phyloP scores from a whole-genome alignment of 2,329 filamentous ascomycete genomes.

The Diplodia mutila region DNA sequence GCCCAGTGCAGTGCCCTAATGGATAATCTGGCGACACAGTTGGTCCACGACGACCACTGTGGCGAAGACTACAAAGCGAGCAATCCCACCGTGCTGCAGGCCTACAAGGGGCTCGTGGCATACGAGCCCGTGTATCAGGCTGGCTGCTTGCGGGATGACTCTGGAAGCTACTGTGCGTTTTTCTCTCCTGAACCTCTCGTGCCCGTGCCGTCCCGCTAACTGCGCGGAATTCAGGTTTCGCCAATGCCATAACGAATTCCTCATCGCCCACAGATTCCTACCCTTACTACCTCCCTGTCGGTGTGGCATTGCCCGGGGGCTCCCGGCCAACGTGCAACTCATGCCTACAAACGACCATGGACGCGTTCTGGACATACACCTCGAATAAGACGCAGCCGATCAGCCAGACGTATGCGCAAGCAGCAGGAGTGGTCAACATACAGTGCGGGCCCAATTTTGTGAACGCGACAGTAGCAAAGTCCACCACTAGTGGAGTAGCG shows the following conservation, averaged over 20 bases:
- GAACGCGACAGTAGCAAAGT: conserved; percentile 52
- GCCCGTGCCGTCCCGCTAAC: conserved; percentile 26
- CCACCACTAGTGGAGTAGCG: conserved; percentile 32
- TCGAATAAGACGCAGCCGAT: conserved; percentile 69
- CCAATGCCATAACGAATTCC: conserved; percentile 78
- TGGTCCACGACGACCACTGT: conserved; percentile 69
- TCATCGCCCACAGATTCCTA: conserved; percentile 70
- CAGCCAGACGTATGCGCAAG: conserved; percentile 67
- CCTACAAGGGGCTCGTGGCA: conserved; percentile 73
- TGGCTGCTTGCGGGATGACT: conserved; percentile 73
- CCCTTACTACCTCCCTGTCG: conserved; percentile 84
- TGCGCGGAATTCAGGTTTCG: conserved; percentile 59
- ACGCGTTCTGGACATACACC: conserved; percentile 72
- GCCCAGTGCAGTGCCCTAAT: conserved; percentile 69
- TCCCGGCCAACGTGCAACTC: conserved; percentile 73
- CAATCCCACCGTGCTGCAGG: conserved; percentile 73
- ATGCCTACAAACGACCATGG: conserved; percentile 82
- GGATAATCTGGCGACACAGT: conserved; percentile 64
- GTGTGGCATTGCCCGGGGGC: conserved; percentile 67
- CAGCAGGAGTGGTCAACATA: conserved; percentile 74
- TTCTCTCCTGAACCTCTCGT: conserved; percentile 5
- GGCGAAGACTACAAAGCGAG: conserved; percentile 67
- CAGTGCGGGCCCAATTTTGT: conserved; percentile 61
- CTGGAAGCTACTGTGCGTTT: conserved; percentile 67
- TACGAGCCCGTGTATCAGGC: conserved; percentile 81